Conservation (phyloP, 345 rosid species). For the Rhizophora apiculata region DNA sequence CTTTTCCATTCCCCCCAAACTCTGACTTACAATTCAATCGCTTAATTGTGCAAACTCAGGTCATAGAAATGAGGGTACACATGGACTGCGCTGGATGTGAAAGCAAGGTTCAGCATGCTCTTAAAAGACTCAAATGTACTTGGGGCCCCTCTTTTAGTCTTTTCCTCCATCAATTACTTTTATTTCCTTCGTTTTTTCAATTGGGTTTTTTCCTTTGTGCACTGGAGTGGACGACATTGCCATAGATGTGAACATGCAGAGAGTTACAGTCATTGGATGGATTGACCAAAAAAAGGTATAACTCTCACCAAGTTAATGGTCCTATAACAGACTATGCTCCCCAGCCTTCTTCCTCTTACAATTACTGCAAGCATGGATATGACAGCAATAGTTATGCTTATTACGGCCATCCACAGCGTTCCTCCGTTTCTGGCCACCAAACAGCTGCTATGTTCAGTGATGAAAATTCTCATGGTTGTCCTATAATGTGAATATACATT, state of each 20-base stretch:
- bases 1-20: too few species aligned
- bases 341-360: conserved; percentile 67
- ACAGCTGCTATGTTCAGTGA: conserved; percentile 71
- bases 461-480: conserved; percentile 81
- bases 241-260: conserved; percentile 63
- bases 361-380: conserved; percentile 84
- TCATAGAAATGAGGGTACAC: conserved; percentile 78
- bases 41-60: conserved; percentile 31
- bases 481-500: conserved; percentile 50
- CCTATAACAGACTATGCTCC: conserved; percentile 45
- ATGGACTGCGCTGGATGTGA: conserved; percentile 89
- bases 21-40: too few species aligned
- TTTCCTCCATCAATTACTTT: too few species aligned
- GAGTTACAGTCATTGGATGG: conserved; percentile 78
- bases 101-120: conserved; percentile 55
- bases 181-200: background rate
- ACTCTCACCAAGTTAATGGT: conserved; percentile 63
- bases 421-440: conserved; percentile 53
- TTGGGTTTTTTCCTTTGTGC: background rate
- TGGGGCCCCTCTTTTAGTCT: too few species aligned
- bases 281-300: conserved; percentile 74
- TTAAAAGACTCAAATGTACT: conserved; percentile 65
- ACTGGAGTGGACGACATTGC: conserved; percentile 79
- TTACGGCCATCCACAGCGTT: conserved; percentile 40
- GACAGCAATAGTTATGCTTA: conserved; percentile 45